Conservation (phyloP, 2,329 filamentous ascomycete genomes). For the Incumbomyces delicatus region DNA sequence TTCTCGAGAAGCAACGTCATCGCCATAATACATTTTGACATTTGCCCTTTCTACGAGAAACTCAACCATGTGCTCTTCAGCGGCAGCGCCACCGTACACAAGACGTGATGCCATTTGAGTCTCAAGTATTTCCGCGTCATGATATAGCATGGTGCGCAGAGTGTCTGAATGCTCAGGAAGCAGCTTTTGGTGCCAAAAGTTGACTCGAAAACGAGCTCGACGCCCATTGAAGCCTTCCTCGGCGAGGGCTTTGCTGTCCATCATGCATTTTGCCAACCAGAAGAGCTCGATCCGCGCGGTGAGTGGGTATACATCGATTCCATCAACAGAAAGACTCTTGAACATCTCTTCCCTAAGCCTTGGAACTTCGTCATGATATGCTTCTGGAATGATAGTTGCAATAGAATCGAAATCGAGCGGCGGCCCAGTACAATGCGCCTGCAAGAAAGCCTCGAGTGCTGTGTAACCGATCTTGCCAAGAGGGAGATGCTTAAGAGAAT, state of each 20-base stretch:
- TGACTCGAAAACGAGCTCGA: constrained; percentile 61
- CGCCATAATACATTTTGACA: constrained; percentile 73
- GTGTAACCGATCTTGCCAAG: constrained; percentile 53
- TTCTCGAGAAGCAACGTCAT: constrained; percentile 63
- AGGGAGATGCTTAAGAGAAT: constrained; percentile 27
- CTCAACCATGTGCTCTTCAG: constrained; percentile 29
- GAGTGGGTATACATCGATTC: constrained; percentile 73
- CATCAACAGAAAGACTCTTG: constrained; percentile 65
- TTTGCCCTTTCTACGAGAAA: constrained; percentile 76
- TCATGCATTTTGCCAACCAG: constrained; percentile 56
- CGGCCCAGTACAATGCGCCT: constrained; percentile 80
- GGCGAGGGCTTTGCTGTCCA: constrained; percentile 42
- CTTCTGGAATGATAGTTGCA: constrained; percentile 39
- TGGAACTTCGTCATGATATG: constrained; percentile 32
- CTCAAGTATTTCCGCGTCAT: constrained; percentile 46
- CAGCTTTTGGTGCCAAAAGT: constrained; percentile 62
- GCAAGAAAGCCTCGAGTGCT: constrained; percentile 68
- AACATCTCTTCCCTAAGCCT: constrained; percentile 52
- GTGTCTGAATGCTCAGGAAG: constrained; percentile 53
- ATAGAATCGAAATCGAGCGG: constrained; percentile 53
- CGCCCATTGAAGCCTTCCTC: constrained; percentile 30
- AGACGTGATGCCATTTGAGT: constrained; percentile 19
- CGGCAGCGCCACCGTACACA: constrained; percentile 24
- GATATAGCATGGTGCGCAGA: constrained; percentile 52
- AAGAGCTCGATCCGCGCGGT: constrained; percentile 79